Evolutionary conservation across 805 yeast genomes (phyloP).

Genomic region (Cyberlindnera xylosilytica): DNA sequence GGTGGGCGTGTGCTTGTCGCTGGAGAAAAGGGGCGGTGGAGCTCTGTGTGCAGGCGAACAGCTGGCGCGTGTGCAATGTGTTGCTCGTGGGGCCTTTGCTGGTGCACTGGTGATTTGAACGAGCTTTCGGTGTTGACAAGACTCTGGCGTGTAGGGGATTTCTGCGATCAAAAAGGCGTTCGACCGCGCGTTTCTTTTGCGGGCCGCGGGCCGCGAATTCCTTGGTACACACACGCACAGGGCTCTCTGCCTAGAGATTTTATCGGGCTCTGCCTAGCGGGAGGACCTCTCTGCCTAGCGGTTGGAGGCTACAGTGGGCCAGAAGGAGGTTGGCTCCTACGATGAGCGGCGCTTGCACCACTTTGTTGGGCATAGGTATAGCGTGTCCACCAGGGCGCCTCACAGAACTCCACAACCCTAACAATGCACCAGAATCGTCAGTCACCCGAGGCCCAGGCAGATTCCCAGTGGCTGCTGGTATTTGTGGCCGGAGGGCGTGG

Average conservation of each 20-base stretch:
- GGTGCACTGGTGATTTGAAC: too few species aligned
- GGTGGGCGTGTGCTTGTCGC: neutral
- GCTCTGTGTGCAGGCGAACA: neutral
- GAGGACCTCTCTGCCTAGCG: neutral
- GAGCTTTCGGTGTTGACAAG: too few species aligned
- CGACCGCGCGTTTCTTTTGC: constrained; percentile 1
- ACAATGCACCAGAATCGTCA: too few species aligned
- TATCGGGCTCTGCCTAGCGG: neutral
- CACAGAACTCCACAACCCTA: too few species aligned
- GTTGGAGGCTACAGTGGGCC: too few species aligned
- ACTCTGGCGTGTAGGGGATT: neutral
- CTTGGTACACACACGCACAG: constrained; percentile 2
- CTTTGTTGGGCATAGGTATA: too few species aligned
- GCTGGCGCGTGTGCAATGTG: neutral
- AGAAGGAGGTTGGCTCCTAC: too few species aligned
- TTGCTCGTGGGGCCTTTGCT: neutral
- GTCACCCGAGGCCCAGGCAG: too few species aligned
- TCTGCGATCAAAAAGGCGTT: constrained; percentile 1
- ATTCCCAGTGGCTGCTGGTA: too few species aligned
- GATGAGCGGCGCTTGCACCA: too few species aligned
- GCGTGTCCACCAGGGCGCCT: too few species aligned
- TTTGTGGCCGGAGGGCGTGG: too few species aligned
- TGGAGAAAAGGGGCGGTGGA: neutral
- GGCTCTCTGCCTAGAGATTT: neutral
- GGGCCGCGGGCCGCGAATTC: neutral